phyloP scores from a whole-genome alignment of 164 flowering plant species.

The Vitis cinerea region DNA sequence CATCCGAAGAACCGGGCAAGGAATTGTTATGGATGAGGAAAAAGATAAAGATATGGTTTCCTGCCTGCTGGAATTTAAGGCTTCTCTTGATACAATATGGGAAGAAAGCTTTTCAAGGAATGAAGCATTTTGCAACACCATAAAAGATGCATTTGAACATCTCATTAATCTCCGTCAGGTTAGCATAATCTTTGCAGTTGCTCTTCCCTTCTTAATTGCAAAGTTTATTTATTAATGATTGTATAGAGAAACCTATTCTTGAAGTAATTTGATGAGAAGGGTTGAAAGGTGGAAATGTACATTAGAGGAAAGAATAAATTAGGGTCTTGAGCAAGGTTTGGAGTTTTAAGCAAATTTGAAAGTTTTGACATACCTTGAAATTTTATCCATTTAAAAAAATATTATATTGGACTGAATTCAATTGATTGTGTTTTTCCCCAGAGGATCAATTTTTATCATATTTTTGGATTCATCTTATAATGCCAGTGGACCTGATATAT shows the following conservation, averaged over 20 bases:
- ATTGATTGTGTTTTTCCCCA: too few relatives aligned
- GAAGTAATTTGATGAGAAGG: background rate
- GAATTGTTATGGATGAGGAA: constrained; percentile 92
- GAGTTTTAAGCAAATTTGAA: background rate
- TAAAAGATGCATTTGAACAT: constrained; percentile 95
- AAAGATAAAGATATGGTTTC: constrained; percentile 96
- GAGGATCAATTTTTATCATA: too few relatives aligned
- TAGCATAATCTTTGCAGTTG: background rate
- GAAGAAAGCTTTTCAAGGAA: constrained; percentile 86
- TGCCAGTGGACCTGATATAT: too few relatives aligned
- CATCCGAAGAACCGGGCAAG: constrained; percentile 82
- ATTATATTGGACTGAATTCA: too few relatives aligned
- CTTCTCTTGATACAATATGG: constrained; percentile 88
- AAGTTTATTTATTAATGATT: background rate
- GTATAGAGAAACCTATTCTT: too few relatives aligned
- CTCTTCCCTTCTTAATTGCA: background rate
- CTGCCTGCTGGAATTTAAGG: constrained; percentile 80
- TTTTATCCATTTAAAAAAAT: too few relatives aligned
- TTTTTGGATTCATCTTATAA: too few relatives aligned
- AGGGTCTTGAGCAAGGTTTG: background rate
- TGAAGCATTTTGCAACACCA: constrained; percentile 81
- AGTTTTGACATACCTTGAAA: background rate
- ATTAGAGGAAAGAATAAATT: background rate
- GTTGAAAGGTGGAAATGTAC: background rate
- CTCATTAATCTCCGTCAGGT: constrained; percentile 98